Conservation (phyloP, 2,329 filamentous ascomycete species). For the Phoma sp. region DNA sequence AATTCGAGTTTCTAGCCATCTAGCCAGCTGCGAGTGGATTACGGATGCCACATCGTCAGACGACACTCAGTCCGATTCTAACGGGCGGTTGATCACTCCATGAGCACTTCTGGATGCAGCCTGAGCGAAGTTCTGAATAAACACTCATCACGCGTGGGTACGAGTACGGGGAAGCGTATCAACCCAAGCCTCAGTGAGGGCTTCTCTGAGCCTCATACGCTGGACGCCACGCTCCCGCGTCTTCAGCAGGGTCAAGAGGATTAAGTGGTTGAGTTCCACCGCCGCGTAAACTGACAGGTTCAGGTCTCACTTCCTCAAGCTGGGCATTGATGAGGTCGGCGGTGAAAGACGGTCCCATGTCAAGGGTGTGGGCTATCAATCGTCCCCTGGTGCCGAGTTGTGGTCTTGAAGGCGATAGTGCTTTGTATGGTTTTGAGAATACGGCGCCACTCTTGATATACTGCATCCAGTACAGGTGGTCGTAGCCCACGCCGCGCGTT, state of each 20-base stretch:
- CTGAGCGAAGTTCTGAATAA: background rate
- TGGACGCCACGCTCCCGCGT: background rate
- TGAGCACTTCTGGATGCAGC: background rate
- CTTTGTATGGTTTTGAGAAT: background rate
- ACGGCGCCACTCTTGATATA: constrained; percentile 7
- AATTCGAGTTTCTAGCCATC: background rate
- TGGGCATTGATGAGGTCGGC: background rate
- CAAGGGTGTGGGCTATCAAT: background rate
- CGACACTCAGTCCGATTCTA: background rate
- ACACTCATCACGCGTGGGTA: background rate
- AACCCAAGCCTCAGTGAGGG: background rate
- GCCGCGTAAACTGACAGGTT: background rate
- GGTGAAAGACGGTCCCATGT: background rate
- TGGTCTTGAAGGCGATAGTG: background rate
- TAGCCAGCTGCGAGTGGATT: background rate
- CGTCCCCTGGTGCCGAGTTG: background rate
- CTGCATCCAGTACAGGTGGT: constrained; percentile 32
- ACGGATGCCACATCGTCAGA: background rate
- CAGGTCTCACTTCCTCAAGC: background rate
- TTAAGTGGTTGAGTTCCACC: background rate
- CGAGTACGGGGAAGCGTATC: background rate
- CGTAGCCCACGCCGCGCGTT: background rate
- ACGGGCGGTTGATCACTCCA: background rate
- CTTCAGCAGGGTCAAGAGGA: background rate
- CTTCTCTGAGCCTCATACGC: background rate